Percentiles rank a stretch among this genome's conserved stretches.
phyloP scores from a whole-genome alignment of 2,329 filamentous ascomycete species.

The Aurifilum marmelostoma region DNA sequence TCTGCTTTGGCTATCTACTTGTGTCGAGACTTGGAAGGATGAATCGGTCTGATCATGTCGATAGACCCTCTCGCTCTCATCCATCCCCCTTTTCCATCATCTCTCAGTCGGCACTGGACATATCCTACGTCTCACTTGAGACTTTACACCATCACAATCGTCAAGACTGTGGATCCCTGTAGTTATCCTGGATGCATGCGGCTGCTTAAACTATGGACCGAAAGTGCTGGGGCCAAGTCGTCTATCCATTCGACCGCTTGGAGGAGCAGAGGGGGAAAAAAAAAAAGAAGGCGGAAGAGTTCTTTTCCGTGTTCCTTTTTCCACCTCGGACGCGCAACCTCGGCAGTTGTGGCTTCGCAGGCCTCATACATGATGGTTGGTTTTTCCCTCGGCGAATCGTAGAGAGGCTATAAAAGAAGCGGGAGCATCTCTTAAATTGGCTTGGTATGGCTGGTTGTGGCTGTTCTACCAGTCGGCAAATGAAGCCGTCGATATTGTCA shows the following conservation, averaged over 20 bases:
- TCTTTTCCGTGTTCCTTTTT: conserved; percentile 13
- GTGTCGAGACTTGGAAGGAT: background rate
- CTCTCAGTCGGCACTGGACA: background rate
- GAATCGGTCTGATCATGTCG: background rate
- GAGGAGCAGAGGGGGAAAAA: background rate
- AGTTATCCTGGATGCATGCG: background rate
- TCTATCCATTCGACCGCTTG: background rate
- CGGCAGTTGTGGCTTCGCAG: background rate
- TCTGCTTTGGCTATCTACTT: background rate
- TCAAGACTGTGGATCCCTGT: background rate
- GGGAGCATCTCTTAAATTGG: background rate
- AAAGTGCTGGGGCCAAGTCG: background rate
- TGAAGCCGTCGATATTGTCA: background rate
- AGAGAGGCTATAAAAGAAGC: background rate
- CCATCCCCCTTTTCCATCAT: background rate
- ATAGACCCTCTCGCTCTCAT: background rate
- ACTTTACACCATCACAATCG: background rate
- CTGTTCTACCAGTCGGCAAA: background rate
- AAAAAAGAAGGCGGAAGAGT: conserved; percentile 25
- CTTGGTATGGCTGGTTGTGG: no score
- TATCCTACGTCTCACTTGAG: background rate
- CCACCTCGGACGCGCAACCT: background rate
- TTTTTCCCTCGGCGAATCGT: background rate
- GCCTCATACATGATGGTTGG: no score
- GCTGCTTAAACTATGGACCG: conserved; percentile 10